phyloP scores from a whole-genome alignment of 306 rosid genomes.

The Cotoneaster glaucophyllus region DNA sequence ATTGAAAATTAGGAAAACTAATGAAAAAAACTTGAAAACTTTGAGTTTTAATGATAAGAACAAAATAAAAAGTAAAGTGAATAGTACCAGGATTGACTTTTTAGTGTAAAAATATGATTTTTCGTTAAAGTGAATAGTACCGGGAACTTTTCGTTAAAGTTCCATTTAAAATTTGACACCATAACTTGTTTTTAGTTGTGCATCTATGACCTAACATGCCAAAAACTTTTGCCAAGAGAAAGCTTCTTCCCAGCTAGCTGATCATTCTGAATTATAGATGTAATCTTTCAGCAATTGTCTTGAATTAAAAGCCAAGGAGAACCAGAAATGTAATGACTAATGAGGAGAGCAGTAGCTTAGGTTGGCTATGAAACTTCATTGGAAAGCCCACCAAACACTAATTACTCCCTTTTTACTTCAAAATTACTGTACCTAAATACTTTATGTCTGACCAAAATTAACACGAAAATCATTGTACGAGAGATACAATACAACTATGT shows the following conservation, averaged over 20 bases:
- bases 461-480: constrained; percentile 16
- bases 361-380: constrained; percentile 38
- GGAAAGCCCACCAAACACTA: constrained; percentile 54
- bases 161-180: not conserved
- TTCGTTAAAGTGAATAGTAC: too few relatives aligned
- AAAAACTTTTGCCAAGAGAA: constrained; percentile 2
- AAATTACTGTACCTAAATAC: constrained; percentile 46
- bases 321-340: constrained; percentile 36
- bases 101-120: too few relatives aligned
- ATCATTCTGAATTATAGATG: constrained; percentile 35
- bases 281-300: constrained; percentile 45
- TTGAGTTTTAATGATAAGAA: too few relatives aligned
- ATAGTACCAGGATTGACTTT: too few relatives aligned
- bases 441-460: constrained; percentile 37
- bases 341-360: constrained; percentile 25
- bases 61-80: too few relatives aligned
- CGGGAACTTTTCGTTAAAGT: too few relatives aligned
- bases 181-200: not conserved
- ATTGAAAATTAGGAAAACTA: not conserved
- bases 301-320: constrained; percentile 70
- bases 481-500: constrained; percentile 6
- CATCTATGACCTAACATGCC: not conserved
- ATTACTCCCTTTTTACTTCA: constrained; percentile 72
- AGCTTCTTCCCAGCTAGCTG: constrained; percentile 26
- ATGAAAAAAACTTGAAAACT: too few relatives aligned